Conservation (phyloP, 176 grass and related monocot species). For the Eragrostis nindensis region DNA sequence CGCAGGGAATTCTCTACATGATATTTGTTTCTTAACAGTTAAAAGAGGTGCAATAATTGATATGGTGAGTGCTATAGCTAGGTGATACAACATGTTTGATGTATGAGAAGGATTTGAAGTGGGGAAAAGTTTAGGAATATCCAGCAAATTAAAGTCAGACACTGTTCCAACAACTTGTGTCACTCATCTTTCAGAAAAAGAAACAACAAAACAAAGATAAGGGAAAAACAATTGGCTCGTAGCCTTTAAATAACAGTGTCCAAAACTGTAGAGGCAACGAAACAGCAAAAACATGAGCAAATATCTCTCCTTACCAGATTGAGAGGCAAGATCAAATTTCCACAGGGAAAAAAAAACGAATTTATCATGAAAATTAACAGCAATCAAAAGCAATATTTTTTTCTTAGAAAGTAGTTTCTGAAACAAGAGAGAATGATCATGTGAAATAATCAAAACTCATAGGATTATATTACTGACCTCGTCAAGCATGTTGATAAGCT, state of each 20-base stretch:
- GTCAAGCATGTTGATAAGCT: slow-evolving; percentile 97
- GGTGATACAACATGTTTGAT: slow-evolving; percentile 20
- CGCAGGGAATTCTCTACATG: background rate
- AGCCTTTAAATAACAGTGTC: slow-evolving; percentile 36
- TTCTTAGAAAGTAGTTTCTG: too few relatives aligned
- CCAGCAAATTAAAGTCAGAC: slow-evolving; percentile 35
- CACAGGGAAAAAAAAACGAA: background rate
- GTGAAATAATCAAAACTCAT: background rate
- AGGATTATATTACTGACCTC: slow-evolving; percentile 65
- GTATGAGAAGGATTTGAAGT: slow-evolving; percentile 15
- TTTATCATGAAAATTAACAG: background rate
- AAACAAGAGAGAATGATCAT: background rate
- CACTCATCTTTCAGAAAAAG: slow-evolving; percentile 49
- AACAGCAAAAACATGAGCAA: slow-evolving; percentile 26
- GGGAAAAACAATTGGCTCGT: slow-evolving; percentile 43
- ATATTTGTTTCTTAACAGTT: background rate
- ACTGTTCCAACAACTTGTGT: slow-evolving; percentile 56
- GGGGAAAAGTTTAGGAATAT: slow-evolving; percentile 34
- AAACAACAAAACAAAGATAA: slow-evolving; percentile 50
- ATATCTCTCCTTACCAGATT: slow-evolving; percentile 27
- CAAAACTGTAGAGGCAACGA: slow-evolving; percentile 36
- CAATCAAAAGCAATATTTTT: background rate
- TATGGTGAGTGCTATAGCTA: background rate
- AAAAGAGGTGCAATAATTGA: slow-evolving; percentile 26
- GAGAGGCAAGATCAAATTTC: slow-evolving; percentile 5